Base-by-base conservation (phyloP, 2,329 filamentous ascomycete genomes). In the Trichoderma cornu-damae region DNA sequence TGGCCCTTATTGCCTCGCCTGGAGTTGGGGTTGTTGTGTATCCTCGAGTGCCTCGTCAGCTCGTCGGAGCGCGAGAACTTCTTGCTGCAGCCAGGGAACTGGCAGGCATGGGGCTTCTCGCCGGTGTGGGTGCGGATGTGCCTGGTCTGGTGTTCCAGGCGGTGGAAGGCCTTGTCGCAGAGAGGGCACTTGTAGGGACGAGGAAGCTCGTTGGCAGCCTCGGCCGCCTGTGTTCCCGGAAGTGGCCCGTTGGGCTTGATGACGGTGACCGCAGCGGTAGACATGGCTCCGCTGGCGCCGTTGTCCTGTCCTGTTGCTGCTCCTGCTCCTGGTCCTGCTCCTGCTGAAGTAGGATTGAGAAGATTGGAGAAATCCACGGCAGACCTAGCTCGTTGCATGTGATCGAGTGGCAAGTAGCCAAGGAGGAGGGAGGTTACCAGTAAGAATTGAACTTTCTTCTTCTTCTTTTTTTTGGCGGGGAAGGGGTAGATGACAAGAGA, bases 11-110 rank as follows among this genome's bases (percentile, higher is more conserved):
- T 95, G 64, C 90, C 92, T 69, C 93, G 81, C 70, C 94, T 83
- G 58, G 92, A 96, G 80, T 97, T 97, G 59, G 94, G 93, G 76
- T 97, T 99, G 84, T 90, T 96, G 83, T 99, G 93, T 77, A 99
- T 99, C 72, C 93, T 85, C 71, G 93, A 96, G 76, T 99, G 93
- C 61, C 93, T 87, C 61, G 94, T 99, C 65, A 99, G 81, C 76
- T 99, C 93, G 70, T 99, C 93, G 11, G 93, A 96, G 63, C 93
- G 87, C 63, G 90, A 96, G 78, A 99, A 97, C 68, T 93, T 90
- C 77, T 97, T 97, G 66, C 89, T 93, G 84, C 93, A 97, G 66
- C 92, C 91, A 3, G 90, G 91, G 69, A 93, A 96, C 72, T 90
- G 87, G 83, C 93, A 99, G 61, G 89, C 92, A 69, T 97, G 94